phyloP scores from a whole-genome alignment of 1,284 basidiomycete species.

The Ganoderma sp. region DNA sequence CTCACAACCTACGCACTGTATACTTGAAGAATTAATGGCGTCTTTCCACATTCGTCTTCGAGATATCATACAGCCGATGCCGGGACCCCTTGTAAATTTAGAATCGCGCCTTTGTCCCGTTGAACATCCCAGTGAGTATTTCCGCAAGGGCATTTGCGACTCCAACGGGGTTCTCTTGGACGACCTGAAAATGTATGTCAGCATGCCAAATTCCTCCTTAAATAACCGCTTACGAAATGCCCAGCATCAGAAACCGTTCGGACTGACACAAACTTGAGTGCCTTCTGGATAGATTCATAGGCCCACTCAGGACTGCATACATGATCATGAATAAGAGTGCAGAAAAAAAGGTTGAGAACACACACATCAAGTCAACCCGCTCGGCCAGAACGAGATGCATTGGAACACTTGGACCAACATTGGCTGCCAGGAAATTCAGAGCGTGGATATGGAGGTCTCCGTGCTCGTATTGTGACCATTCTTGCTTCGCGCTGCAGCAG shows the following conservation, averaged over 20 bases:
- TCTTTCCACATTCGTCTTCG: not conserved
- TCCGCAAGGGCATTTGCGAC: conserved; percentile 2
- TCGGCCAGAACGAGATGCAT: conserved; percentile 11
- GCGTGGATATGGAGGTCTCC: conserved; percentile 13
- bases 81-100: not conserved
- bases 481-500: conserved; percentile 15
- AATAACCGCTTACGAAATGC: conserved; percentile 9
- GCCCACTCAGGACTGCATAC: conserved; percentile 5
- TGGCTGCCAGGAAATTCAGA: not conserved
- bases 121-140: not conserved
- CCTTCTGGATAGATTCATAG: conserved; percentile 3
- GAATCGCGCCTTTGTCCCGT: conserved; percentile 13
- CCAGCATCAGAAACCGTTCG: conserved; percentile 7
- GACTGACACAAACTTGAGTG: not conserved
- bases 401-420: not conserved
- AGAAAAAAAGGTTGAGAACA: not conserved
- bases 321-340: not conserved
- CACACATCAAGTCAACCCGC: conserved; percentile 13
- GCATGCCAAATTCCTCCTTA: not conserved
- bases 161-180: conserved; percentile 14
- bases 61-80: not conserved
- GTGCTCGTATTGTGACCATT: conserved; percentile 9
- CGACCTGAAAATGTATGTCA: conserved; percentile 6
- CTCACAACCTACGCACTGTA: not conserved
- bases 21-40: not conserved